These are phyloP conservation scores for Xylaria cubensis DNA, from an alignment of 495 filamentous ascomycete genomes.

Conservation along the genomic window DNA sequence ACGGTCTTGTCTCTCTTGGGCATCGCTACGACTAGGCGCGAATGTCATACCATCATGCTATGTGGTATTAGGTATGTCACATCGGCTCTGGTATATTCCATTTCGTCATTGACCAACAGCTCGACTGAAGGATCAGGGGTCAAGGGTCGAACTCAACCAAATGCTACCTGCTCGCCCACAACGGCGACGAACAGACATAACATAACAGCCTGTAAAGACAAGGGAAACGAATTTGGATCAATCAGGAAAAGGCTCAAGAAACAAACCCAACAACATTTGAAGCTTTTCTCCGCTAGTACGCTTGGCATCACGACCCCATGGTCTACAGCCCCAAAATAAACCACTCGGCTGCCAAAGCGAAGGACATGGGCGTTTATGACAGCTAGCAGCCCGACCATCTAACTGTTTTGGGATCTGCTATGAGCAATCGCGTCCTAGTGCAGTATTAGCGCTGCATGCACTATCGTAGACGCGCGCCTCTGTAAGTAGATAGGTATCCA, in stretches of 20 bases:
- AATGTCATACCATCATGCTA: conserved; percentile 7
- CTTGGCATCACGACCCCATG: conserved; percentile 18
- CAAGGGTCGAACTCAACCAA: background rate
- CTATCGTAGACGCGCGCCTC: conserved; percentile 43
- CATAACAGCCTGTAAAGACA: background rate
- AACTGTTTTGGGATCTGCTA: background rate
- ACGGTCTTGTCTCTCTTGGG: background rate
- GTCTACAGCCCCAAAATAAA: conserved; percentile 11
- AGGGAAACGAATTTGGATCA: background rate
- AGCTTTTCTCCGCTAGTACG: too few relatives aligned
- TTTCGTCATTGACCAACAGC: background rate
- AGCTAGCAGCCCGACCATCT: background rate
- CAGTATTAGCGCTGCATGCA: background rate
- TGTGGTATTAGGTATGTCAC: background rate
- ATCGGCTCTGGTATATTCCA: background rate
- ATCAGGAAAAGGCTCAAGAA: background rate
- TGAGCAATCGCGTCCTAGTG: conserved; percentile 13
- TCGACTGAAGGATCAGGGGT: conserved; percentile 9
- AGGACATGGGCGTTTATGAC: conserved; percentile 12
- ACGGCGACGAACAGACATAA: conserved; percentile 1
- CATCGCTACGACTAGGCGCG: background rate
- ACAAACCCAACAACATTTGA: too few relatives aligned
- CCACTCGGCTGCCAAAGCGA: conserved; percentile 27
- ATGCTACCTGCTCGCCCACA: background rate
- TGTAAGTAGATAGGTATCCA: background rate